phyloP scores from a whole-genome alignment of 768 basidiomycete species.

The Mycena olivaceomarginata region DNA sequence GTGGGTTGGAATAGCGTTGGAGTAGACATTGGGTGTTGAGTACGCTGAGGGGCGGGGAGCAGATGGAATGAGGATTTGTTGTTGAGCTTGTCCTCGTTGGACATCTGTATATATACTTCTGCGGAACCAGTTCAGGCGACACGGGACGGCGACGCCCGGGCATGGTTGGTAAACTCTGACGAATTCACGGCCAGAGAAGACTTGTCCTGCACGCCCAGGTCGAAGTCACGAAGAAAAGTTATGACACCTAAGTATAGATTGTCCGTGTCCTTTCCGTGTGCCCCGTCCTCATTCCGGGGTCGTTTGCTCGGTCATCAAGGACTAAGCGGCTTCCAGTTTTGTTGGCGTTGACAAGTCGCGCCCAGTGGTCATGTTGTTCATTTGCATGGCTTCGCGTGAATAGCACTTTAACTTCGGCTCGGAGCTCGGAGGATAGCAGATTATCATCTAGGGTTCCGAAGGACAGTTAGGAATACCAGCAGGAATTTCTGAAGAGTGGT shows the following conservation, averaged over 20 bases:
- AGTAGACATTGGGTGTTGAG: neutral
- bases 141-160: neutral
- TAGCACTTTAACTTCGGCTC: no score
- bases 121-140: neutral
- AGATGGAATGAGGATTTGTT: neutral
- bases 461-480: no score
- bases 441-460: no score
- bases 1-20: neutral
- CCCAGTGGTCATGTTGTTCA: no score
- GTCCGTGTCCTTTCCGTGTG: neutral
- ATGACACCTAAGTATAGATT: neutral
- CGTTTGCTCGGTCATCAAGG: neutral
- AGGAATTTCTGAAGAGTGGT: no score
- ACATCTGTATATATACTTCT: neutral
- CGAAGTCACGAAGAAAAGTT: neutral
- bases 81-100: neutral
- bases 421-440: no score
- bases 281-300: neutral
- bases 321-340: neutral
- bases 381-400: no score
- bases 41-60: neutral
- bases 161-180: constrained; percentile 2
- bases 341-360: neutral
- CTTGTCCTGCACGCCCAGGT: neutral
- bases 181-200: neutral